A percentile compares a stretch with the other conserved stretches of the same genome.
Conservation (phyloP, 202 grass and related monocot species). For the Carex arenaria region DNA sequence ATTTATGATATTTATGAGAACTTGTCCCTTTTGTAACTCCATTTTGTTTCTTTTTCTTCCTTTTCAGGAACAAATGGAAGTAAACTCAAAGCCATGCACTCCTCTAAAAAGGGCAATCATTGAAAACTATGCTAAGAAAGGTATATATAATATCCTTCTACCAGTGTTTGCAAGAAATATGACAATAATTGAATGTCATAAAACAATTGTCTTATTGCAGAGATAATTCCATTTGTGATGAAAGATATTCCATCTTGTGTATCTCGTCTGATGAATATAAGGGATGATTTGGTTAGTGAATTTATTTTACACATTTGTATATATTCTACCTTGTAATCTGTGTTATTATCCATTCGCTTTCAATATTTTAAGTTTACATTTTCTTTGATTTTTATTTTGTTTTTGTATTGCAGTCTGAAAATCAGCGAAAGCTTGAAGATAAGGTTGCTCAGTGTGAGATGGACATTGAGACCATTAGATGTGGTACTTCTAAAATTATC, state of each 20-base stretch:
- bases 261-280: slow-evolving; percentile 38
- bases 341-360: slow-evolving; percentile 17
- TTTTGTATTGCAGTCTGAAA: slow-evolving; percentile 42
- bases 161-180: not conserved
- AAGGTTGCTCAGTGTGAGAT: slow-evolving; percentile 55
- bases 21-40: not conserved
- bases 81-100: not conserved
- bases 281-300: slow-evolving; percentile 58
- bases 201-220: slow-evolving; percentile 33
- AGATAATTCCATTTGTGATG: slow-evolving; percentile 25
- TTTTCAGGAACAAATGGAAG: slow-evolving; percentile 2
- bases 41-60: not conserved
- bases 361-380: not conserved
- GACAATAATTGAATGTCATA: slow-evolving; percentile 1
- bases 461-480: slow-evolving; percentile 55
- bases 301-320: slow-evolving; percentile 20
- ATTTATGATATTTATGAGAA: not conserved
- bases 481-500: slow-evolving; percentile 30
- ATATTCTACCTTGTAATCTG: slow-evolving; percentile 14
- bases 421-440: slow-evolving; percentile 45
- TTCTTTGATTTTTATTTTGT: not conserved
- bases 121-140: slow-evolving; percentile 13
- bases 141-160: slow-evolving; percentile 16
- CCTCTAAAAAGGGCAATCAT: slow-evolving; percentile 16
- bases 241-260: slow-evolving; percentile 35